Percentiles rank a stretch among this genome's conserved stretches.
These are phyloP conservation scores for Candida stauntonica DNA, from an alignment of 805 yeast species.

Conservation along the genomic window DNA sequence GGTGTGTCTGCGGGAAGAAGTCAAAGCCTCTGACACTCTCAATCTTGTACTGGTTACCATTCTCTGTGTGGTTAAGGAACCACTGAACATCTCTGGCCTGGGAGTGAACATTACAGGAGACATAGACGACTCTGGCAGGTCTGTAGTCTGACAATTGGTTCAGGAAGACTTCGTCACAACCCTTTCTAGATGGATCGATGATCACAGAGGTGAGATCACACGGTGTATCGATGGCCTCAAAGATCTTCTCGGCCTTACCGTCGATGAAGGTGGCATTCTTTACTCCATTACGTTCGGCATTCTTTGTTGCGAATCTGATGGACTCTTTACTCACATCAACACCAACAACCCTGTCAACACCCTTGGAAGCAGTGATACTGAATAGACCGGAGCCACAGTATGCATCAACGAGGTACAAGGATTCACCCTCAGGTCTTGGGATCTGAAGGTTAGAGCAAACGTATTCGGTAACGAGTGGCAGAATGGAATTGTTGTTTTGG, in stretches of 20 bases:
- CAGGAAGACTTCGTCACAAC: constrained; percentile 86
- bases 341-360: constrained; percentile 84
- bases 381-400: constrained; percentile 96
- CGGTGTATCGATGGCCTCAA: constrained; percentile 74
- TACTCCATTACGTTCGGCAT: constrained; percentile 73
- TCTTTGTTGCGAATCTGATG: constrained; percentile 78
- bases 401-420: constrained; percentile 81
- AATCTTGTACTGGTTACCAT: constrained; percentile 60
- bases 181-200: constrained; percentile 96
- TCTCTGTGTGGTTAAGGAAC: constrained; percentile 60
- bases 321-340: constrained; percentile 93
- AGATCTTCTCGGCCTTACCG: constrained; percentile 90
- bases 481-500: constrained; percentile 89
- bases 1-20: constrained; percentile 94
- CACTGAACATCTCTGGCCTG: constrained; percentile 93
- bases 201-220: constrained; percentile 78
- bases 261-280: constrained; percentile 78
- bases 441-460: constrained; percentile 67
- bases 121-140: constrained; percentile 88
- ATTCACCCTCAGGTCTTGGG: constrained; percentile 36
- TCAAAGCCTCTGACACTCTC: constrained; percentile 92
- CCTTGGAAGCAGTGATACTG: constrained; percentile 76
- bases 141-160: constrained; percentile 77
- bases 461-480: constrained; percentile 77
- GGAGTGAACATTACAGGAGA: constrained; percentile 95